A percentile compares a stretch with the other conserved stretches of the same genome.
Conservation (phyloP, 1,284 basidiomycete genomes). For the Ustilago hordei region DNA sequence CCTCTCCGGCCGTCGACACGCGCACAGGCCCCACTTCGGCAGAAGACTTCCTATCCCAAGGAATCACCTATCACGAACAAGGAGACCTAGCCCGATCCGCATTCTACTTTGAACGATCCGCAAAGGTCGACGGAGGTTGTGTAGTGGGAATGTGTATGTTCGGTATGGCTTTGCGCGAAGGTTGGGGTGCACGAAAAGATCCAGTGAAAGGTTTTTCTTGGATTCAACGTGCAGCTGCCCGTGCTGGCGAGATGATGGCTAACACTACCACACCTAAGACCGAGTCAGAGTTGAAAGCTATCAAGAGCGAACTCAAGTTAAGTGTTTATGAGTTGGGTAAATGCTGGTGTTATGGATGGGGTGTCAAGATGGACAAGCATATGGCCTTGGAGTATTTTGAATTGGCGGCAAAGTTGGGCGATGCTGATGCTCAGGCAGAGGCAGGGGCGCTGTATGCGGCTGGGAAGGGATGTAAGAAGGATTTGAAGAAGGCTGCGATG, state of each 20-base stretch:
- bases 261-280: slow-evolving; percentile 70
- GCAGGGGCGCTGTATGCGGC: slow-evolving; percentile 85
- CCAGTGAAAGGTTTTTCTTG: slow-evolving; percentile 80
- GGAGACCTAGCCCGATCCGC: slow-evolving; percentile 81
- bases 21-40: slow-evolving; percentile 52
- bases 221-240: slow-evolving; percentile 83
- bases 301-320: slow-evolving; percentile 80
- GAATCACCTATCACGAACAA: slow-evolving; percentile 83
- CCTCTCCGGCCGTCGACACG: slow-evolving; percentile 41
- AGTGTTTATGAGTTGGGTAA: slow-evolving; percentile 92
- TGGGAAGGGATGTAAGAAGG: slow-evolving; percentile 85
- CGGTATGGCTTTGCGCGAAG: slow-evolving; percentile 86
- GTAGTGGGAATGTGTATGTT: slow-evolving; percentile 93
- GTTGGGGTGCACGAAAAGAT: slow-evolving; percentile 82
- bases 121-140: slow-evolving; percentile 81
- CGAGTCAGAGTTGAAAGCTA: slow-evolving; percentile 70
- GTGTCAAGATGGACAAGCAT: slow-evolving; percentile 79
- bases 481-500: slow-evolving; percentile 84
- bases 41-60: slow-evolving; percentile 69
- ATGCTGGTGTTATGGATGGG: slow-evolving; percentile 92
- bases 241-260: slow-evolving; percentile 82
- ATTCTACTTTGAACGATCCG: slow-evolving; percentile 81
- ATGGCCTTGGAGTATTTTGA: slow-evolving; percentile 80
- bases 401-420: slow-evolving; percentile 84
- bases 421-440: slow-evolving; percentile 82